These are phyloP conservation scores for Termitomyces sp. DNA, from an alignment of 768 basidiomycete genomes.

Conservation along the genomic window DNA sequence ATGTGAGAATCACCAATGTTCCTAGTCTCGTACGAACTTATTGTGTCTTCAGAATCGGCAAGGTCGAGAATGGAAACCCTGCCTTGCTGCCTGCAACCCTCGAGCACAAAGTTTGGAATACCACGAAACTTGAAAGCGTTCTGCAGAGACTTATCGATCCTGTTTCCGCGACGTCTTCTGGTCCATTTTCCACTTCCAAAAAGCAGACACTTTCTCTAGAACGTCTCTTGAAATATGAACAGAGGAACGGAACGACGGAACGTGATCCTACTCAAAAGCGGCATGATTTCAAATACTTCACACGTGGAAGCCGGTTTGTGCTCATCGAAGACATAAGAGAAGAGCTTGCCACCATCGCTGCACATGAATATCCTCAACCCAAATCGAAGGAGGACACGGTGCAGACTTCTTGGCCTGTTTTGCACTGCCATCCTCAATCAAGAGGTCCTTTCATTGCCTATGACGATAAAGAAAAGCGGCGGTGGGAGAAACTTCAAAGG, in stretches of 20 bases:
- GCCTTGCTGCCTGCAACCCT: conserved; percentile 65
- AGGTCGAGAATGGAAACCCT: conserved; percentile 33
- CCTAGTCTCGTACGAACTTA: background rate
- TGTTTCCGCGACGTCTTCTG: conserved; percentile 26
- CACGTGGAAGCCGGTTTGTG: conserved; percentile 70
- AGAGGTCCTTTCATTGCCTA: conserved; percentile 75
- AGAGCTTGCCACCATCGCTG: conserved; percentile 80
- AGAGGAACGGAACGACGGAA: conserved; percentile 83
- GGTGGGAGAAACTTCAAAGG: conserved; percentile 60
- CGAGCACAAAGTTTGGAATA: conserved; percentile 86
- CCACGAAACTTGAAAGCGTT: conserved; percentile 68
- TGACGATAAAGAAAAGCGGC: conserved; percentile 67
- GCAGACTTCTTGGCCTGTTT: conserved; percentile 75
- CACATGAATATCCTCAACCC: conserved; percentile 70
- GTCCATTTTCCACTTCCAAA: conserved; percentile 24
- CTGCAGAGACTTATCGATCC: conserved; percentile 59
- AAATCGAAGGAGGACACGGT: conserved; percentile 48
- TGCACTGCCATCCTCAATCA: conserved; percentile 73
- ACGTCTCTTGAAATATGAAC: conserved; percentile 75
- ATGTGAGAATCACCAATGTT: conserved; percentile 17
- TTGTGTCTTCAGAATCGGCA: conserved; percentile 8
- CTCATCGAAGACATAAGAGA: conserved; percentile 89
- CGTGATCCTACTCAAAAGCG: conserved; percentile 88
- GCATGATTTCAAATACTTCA: conserved; percentile 87
- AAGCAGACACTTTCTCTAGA: conserved; percentile 49